These are phyloP conservation scores for Blastomyces gilchristii DNA, from an alignment of 2,329 filamentous ascomycete species.

Conservation along the genomic window DNA sequence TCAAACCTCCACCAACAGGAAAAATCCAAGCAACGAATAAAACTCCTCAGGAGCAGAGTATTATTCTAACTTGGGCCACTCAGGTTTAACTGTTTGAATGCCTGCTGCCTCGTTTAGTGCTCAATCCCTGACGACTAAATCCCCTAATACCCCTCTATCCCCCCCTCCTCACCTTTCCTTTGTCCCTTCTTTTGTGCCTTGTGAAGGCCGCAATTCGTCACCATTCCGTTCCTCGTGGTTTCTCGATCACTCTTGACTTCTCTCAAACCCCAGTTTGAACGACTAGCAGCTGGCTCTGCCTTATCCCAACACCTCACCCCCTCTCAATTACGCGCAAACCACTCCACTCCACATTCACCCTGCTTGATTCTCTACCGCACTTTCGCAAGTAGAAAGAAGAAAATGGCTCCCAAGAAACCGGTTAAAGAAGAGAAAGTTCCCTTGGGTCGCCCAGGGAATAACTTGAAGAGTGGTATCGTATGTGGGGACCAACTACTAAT, in stretches of 20 bases:
- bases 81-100: neutral
- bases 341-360: conserved; percentile 5
- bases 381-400: conserved; percentile 51
- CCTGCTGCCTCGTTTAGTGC: neutral
- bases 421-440: conserved; percentile 91
- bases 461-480: conserved; percentile 94
- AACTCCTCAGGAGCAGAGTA: neutral
- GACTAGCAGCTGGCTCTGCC: conserved; percentile 54
- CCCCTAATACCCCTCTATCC: neutral
- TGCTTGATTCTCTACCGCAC: conserved; percentile 16
- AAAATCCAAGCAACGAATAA: conserved; percentile 1
- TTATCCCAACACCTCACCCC: conserved; percentile 30
- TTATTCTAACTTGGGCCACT: neutral
- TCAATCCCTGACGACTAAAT: neutral
- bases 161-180: conserved; percentile 17
- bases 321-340: conserved; percentile 7
- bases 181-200: conserved; percentile 33
- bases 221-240: conserved; percentile 17
- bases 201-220: conserved; percentile 4
- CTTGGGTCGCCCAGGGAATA: conserved; percentile 93
- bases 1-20: neutral
- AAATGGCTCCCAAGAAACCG: conserved; percentile 93
- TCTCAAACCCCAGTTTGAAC: conserved; percentile 26
- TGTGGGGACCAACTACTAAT: conserved; percentile 49
- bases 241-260: conserved; percentile 31